Evolutionary conservation across 169 alveolate species (phyloP).

Genomic region (Miamiensis avidus): DNA sequence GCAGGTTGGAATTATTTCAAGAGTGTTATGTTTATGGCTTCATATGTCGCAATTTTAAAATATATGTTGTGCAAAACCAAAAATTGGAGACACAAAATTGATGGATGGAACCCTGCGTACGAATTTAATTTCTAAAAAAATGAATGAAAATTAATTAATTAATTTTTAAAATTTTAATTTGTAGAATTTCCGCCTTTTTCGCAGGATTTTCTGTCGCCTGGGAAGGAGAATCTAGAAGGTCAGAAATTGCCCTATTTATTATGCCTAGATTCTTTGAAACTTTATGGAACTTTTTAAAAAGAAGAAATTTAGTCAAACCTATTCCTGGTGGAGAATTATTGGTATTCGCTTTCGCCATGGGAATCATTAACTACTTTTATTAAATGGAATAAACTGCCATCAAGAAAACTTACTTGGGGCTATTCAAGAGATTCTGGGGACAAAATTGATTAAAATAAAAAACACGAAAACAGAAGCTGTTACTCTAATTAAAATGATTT

Average conservation of each 20-base stretch:
- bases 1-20: slow-evolving; percentile 43
- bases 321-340: slow-evolving; percentile 65
- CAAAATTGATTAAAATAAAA: slow-evolving; percentile 38
- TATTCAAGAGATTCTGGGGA: slow-evolving; percentile 67
- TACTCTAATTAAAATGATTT: no score
- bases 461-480: no score
- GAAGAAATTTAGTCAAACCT: slow-evolving; percentile 53
- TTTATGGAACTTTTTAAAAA: slow-evolving; percentile 64
- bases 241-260: slow-evolving; percentile 68
- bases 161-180: slow-evolving; percentile 21
- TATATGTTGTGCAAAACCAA: slow-evolving; percentile 52
- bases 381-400: slow-evolving; percentile 61
- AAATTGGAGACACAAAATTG: slow-evolving; percentile 48
- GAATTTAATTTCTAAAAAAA: background rate
- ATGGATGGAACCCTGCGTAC: slow-evolving; percentile 29
- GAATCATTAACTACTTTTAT: slow-evolving; percentile 64
- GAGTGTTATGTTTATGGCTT: slow-evolving; percentile 58
- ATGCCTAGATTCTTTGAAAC: slow-evolving; percentile 72
- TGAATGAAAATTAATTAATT: no score
- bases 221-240: slow-evolving; percentile 57
- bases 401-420: slow-evolving; percentile 55
- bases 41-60: slow-evolving; percentile 58
- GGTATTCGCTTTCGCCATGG: slow-evolving; percentile 66
- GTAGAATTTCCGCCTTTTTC: slow-evolving; percentile 40
- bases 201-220: slow-evolving; percentile 58